Evolutionary conservation across 2,329 filamentous ascomycete genomes (phyloP).

Genomic region (Raffaelea albimanens): DNA sequence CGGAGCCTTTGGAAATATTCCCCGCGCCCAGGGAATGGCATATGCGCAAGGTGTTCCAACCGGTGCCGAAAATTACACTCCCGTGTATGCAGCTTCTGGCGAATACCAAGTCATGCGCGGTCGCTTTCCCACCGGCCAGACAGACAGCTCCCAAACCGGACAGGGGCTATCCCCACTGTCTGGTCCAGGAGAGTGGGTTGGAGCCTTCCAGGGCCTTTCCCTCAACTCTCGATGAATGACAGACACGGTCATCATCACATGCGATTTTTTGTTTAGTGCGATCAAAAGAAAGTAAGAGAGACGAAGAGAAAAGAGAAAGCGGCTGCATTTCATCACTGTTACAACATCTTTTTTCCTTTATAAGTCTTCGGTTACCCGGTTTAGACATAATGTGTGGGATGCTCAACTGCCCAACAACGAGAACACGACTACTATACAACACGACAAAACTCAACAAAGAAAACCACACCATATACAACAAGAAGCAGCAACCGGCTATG

Average conservation of each 20-base stretch:
- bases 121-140: slow-evolving; percentile 34
- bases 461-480: too few species aligned
- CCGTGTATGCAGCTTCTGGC: slow-evolving; percentile 27
- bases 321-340: too few species aligned
- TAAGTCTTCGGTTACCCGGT: too few species aligned
- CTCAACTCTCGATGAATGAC: slow-evolving; percentile 36
- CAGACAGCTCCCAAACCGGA: slow-evolving; percentile 21
- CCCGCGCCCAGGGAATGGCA: slow-evolving; percentile 25
- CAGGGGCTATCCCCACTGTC: slow-evolving; percentile 32
- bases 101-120: slow-evolving; percentile 38
- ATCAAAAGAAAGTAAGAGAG: background rate
- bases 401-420: too few species aligned
- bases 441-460: too few species aligned
- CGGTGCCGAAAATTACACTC: slow-evolving; percentile 24
- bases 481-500: too few species aligned
- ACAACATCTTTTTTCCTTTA: too few species aligned
- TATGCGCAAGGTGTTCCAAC: slow-evolving; percentile 30
- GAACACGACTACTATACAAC: too few species aligned
- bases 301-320: background rate
- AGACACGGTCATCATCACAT: background rate
- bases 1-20: slow-evolving; percentile 30
- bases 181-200: slow-evolving; percentile 49
- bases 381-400: too few species aligned
- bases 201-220: slow-evolving; percentile 61
- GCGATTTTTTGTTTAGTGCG: background rate